These are phyloP conservation scores for Fusarium sp. DNA, from an alignment of 2,329 filamentous ascomycete genomes.

Conservation along the genomic window DNA sequence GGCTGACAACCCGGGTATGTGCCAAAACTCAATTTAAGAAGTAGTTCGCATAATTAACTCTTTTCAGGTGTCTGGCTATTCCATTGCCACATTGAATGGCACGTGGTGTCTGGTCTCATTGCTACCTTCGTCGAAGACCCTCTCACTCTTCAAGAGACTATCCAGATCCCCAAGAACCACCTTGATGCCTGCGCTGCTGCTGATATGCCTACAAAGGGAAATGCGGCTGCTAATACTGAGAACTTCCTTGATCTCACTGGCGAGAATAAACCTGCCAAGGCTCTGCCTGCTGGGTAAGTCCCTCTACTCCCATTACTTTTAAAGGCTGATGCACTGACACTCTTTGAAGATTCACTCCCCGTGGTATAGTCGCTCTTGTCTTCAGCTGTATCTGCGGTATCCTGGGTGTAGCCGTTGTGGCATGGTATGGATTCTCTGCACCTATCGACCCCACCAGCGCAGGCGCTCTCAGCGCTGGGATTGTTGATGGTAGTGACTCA, in stretches of 20 bases:
- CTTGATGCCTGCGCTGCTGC: constrained; percentile 65
- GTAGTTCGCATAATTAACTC: not conserved
- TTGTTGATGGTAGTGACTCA: constrained; percentile 32
- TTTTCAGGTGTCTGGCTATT: constrained; percentile 71
- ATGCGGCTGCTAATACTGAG: constrained; percentile 77
- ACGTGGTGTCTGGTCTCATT: constrained; percentile 71
- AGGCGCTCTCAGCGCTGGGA: constrained; percentile 24
- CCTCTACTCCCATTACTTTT: not conserved
- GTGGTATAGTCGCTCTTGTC: constrained; percentile 78
- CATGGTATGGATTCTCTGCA: constrained; percentile 65
- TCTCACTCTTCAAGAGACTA: constrained; percentile 66
- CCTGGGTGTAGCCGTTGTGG: constrained; percentile 72
- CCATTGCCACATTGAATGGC: constrained; percentile 86
- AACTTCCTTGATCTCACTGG: constrained; percentile 72
- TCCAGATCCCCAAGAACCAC: constrained; percentile 69
- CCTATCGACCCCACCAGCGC: constrained; percentile 25
- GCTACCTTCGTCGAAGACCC: constrained; percentile 73
- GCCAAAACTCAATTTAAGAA: rapidly evolving
- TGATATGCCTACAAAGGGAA: constrained; percentile 66
- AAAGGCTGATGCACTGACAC: not conserved
- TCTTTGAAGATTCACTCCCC: constrained; percentile 66
- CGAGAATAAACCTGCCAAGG: constrained; percentile 63
- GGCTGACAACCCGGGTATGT: constrained; percentile 71
- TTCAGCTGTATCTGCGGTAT: constrained; percentile 77
- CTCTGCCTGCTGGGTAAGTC: constrained; percentile 68